Evolutionary conservation across 352 stramenopile genomes (phyloP).

Genomic region (Phytophthora fragariaefolia): DNA sequence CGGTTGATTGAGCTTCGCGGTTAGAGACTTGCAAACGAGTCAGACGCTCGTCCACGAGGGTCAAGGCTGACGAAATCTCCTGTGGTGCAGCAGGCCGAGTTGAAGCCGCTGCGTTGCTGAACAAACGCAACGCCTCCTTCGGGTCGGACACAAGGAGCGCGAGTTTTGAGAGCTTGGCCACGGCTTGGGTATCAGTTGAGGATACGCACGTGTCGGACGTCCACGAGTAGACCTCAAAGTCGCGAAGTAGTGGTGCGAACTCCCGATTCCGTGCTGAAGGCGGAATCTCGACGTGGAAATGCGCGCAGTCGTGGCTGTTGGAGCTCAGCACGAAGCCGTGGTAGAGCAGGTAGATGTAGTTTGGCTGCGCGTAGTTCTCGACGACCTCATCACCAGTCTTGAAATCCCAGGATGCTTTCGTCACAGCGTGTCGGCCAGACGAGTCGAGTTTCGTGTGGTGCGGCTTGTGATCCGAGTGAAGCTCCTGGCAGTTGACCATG

Average conservation of each 20-base stretch:
- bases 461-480: constrained; percentile 43
- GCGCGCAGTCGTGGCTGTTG: constrained; percentile 89
- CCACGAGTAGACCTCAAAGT: constrained; percentile 40
- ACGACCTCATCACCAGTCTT: constrained; percentile 77
- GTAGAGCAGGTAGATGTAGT: constrained; percentile 94
- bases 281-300: constrained; percentile 56
- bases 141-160: constrained; percentile 33
- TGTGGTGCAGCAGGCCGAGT: not conserved
- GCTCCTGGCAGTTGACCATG: constrained; percentile 92
- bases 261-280: constrained; percentile 9
- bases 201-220: constrained; percentile 51
- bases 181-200: not conserved
- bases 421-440: constrained; percentile 60
- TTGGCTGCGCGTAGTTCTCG: constrained; percentile 94
- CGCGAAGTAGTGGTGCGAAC: constrained; percentile 33
- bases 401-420: constrained; percentile 75
- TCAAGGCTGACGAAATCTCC: constrained; percentile 16
- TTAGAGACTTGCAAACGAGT: not conserved
- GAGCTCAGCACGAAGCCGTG: constrained; percentile 89
- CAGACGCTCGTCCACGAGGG: constrained; percentile 14
- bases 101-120: not conserved
- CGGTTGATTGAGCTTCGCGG: not conserved
- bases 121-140: constrained; percentile 14
- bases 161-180: constrained; percentile 36
- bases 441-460: constrained; percentile 59